Evolutionary conservation across 164 flowering plant genomes (phyloP).

Genomic region (Sedum album): DNA sequence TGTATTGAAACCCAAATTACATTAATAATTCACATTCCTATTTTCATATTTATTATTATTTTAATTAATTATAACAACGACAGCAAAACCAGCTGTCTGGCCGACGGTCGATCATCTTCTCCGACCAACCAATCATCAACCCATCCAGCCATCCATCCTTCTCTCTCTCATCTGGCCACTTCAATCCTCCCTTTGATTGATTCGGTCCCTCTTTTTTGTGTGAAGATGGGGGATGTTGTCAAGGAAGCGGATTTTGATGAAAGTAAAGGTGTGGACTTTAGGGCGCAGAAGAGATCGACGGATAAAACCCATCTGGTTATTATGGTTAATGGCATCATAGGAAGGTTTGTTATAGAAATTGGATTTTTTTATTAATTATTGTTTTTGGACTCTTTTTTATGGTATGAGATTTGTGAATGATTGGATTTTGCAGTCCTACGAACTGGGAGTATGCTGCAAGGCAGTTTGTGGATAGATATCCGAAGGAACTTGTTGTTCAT

Average conservation of each 20-base stretch:
- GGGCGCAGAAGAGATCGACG: not conserved
- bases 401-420: too few relatives aligned
- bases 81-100: not conserved
- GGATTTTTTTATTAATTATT: not conserved
- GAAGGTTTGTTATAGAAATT: not conserved
- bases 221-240: not conserved
- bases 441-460: constrained; percentile 6
- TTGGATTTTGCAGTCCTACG: not conserved
- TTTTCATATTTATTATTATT: too few relatives aligned
- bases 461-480: constrained; percentile 7
- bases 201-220: not conserved
- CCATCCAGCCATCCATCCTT: not conserved
- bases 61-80: not conserved
- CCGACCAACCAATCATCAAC: not conserved
- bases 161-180: not conserved
- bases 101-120: not conserved
- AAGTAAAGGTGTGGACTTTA: not conserved
- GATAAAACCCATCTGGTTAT: constrained; percentile 1
- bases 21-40: too few relatives aligned
- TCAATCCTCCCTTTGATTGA: too few relatives aligned
- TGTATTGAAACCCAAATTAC: too few relatives aligned
- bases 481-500: constrained; percentile 5
- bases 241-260: not conserved
- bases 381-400: not conserved
- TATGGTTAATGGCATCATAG: constrained; percentile 8